Percentiles rank a stretch among this genome's conserved stretches.
Conservation (phyloP, 2,329 filamentous ascomycete genomes). For the Harringtonia aguacate region DNA sequence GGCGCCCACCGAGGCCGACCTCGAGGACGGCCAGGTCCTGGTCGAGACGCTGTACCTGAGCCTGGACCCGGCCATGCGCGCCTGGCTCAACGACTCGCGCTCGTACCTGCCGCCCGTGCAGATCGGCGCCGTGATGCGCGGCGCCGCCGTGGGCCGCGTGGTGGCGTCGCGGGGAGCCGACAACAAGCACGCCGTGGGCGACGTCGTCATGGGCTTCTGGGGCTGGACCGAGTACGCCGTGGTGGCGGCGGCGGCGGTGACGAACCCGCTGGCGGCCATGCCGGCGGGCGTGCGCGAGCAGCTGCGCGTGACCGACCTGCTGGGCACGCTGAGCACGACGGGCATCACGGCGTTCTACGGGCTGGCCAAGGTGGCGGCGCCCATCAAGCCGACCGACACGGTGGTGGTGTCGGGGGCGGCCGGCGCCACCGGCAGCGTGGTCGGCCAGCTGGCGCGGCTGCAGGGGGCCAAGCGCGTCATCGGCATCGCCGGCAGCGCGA, state of each 20-base stretch:
- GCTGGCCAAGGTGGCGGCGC: slow-evolving; percentile 44
- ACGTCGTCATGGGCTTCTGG: slow-evolving; percentile 35
- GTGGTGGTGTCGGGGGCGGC: slow-evolving; percentile 58
- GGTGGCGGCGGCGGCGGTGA: slow-evolving; percentile 25
- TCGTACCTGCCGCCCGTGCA: slow-evolving; percentile 51
- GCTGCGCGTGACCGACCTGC: slow-evolving; percentile 32
- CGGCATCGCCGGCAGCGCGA: slow-evolving; percentile 43
- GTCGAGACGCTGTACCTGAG: slow-evolving; percentile 40
- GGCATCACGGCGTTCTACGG: slow-evolving; percentile 59
- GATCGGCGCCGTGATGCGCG: slow-evolving; percentile 50
- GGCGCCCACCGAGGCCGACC: slow-evolving; percentile 34
- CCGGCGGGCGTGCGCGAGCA: slow-evolving; percentile 1
- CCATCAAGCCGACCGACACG: slow-evolving; percentile 44
- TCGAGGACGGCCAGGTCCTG: slow-evolving; percentile 44
- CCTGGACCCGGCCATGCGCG: slow-evolving; percentile 53
- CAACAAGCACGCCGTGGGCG: slow-evolving; percentile 37
- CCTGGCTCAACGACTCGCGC: slow-evolving; percentile 41
- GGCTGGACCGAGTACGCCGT: slow-evolving; percentile 52
- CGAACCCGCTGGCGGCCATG: slow-evolving; percentile 11
- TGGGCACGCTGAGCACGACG: slow-evolving; percentile 44
- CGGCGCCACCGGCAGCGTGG: slow-evolving; percentile 56
- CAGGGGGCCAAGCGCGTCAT: slow-evolving; percentile 41
- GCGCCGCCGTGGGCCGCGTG: slow-evolving; percentile 40
- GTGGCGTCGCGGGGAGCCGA: slow-evolving; percentile 33
- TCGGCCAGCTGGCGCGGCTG: slow-evolving; percentile 56